A percentile compares a stretch with the other conserved stretches of the same genome.
These are phyloP conservation scores for Starmera caribaea DNA, from an alignment of 805 yeast genomes.

Conservation along the genomic window DNA sequence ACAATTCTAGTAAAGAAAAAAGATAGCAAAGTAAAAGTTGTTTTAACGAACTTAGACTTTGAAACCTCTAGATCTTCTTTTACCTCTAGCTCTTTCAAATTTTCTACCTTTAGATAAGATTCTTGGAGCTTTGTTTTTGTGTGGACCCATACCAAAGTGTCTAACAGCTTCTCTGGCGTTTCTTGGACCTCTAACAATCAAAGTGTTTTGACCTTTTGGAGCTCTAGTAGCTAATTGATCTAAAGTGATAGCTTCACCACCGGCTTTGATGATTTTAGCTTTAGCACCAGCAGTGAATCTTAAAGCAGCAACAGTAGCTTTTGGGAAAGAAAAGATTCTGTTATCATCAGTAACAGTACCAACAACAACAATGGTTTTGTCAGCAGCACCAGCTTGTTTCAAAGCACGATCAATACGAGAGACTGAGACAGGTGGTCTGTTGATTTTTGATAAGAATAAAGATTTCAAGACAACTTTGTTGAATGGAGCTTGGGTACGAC, in stretches of 20 bases:
- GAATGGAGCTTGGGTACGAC: slow-evolving; percentile 99
- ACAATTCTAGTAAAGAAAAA: not conserved
- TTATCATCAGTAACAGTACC: slow-evolving; percentile 98
- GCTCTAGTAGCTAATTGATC: slow-evolving; percentile 99
- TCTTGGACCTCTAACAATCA: slow-evolving; percentile 98
- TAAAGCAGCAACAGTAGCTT: slow-evolving; percentile 97
- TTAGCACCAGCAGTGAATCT: slow-evolving; percentile 99
- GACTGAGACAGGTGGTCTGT: slow-evolving; percentile 99
- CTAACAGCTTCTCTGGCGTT: slow-evolving; percentile 98
- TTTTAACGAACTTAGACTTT: slow-evolving; percentile 67
- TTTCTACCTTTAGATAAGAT: slow-evolving; percentile 96
- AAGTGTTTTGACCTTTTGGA: slow-evolving; percentile 99
- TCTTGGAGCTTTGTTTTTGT: slow-evolving; percentile 99
- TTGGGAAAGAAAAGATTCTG: slow-evolving; percentile 92
- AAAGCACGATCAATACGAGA: slow-evolving; percentile 84
- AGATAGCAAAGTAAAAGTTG: not conserved
- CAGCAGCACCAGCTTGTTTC: slow-evolving; percentile 73
- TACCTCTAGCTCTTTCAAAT: slow-evolving; percentile 99
- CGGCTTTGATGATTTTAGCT: slow-evolving; percentile 94
- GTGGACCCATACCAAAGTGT: slow-evolving; percentile 99
- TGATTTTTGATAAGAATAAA: slow-evolving; percentile 94
- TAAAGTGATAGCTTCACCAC: slow-evolving; percentile 99
- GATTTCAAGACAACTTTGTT: slow-evolving; percentile 93
- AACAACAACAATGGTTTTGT: slow-evolving; percentile 93
- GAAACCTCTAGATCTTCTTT: slow-evolving; percentile 99